phyloP scores from a whole-genome alignment of 1,284 basidiomycete genomes.

The Cutaneotrichosporon sp. region DNA sequence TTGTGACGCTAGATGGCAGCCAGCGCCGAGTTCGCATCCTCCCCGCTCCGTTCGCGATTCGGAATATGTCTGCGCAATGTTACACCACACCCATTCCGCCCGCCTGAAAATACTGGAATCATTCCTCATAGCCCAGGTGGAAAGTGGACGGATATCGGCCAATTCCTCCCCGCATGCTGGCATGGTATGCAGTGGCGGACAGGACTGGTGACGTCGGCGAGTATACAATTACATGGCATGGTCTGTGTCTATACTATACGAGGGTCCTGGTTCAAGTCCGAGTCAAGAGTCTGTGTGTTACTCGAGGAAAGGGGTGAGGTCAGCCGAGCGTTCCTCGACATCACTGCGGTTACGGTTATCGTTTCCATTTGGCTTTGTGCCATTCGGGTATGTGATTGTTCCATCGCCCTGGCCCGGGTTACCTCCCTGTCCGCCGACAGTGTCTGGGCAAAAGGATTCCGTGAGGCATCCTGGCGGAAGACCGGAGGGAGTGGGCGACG shows the following conservation, averaged over 20 bases:
- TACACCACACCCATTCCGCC: not conserved
- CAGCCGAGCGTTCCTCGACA: not conserved
- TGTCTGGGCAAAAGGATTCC: constrained; percentile 3
- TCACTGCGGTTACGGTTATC: not conserved
- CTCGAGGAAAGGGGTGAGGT: not conserved
- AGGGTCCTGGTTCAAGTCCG: too few relatives aligned
- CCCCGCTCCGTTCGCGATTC: too few relatives aligned
- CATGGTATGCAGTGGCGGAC: too few relatives aligned
- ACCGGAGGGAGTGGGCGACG: not conserved
- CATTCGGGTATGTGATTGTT: not conserved
- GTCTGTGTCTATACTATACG: too few relatives aligned
- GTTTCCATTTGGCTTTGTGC: not conserved
- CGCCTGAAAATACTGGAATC: not conserved
- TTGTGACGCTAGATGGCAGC: too few relatives aligned
- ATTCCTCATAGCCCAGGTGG: too few relatives aligned
- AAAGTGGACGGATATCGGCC: too few relatives aligned
- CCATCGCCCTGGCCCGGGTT: not conserved
- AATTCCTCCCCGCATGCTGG: too few relatives aligned
- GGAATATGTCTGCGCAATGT: not conserved
- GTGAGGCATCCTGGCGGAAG: not conserved
- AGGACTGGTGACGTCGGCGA: too few relatives aligned
- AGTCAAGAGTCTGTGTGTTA: not conserved
- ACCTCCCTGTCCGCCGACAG: not conserved
- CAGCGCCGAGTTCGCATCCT: too few relatives aligned
- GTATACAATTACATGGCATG: too few relatives aligned